A percentile compares a stretch with the other conserved stretches of the same genome.
Conservation (phyloP, 2,329 filamentous ascomycete species). For the Parastagonospora avenae region DNA sequence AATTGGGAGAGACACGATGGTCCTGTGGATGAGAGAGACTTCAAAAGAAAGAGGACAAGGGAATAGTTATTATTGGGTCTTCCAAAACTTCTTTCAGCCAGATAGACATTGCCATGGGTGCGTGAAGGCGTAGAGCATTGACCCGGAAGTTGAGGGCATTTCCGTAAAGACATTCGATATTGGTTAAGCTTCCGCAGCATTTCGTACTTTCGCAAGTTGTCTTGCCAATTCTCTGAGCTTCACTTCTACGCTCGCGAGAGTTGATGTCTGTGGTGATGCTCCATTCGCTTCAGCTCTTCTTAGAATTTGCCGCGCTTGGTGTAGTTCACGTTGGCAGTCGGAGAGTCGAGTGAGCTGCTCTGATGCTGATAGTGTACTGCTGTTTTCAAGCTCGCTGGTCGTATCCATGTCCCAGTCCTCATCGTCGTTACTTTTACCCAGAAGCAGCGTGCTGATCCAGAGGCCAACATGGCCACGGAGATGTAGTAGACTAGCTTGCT, state of each 20-base stretch:
- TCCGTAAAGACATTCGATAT: not conserved
- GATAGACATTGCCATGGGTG: too few relatives aligned
- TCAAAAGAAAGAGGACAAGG: not conserved
- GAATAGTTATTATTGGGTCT: too few relatives aligned
- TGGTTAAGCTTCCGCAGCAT: not conserved
- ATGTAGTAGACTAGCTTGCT: slow-evolving; percentile 68
- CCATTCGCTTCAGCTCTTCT: slow-evolving; percentile 28
- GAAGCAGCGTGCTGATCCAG: slow-evolving; percentile 72
- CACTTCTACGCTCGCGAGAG: slow-evolving; percentile 21
- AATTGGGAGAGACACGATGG: not conserved
- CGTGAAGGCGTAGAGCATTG: too few relatives aligned
- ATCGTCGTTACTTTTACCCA: slow-evolving; percentile 35
- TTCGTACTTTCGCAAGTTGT: slow-evolving; percentile 12
- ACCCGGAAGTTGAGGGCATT: too few relatives aligned
- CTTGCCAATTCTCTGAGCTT: slow-evolving; percentile 23
- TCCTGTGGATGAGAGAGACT: not conserved
- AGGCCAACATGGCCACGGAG: slow-evolving; percentile 75
- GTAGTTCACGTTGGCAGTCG: slow-evolving; percentile 26
- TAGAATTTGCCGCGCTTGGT: slow-evolving; percentile 30
- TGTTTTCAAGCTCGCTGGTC: slow-evolving; percentile 2
- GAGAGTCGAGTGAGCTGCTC: slow-evolving; percentile 18
- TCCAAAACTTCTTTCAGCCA: too few relatives aligned
- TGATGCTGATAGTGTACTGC: not conserved
- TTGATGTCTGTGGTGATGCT: slow-evolving; percentile 12
- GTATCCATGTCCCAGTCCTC: slow-evolving; percentile 22